A percentile compares a stretch with the other conserved stretches of the same genome.
These are phyloP conservation scores for Dactylellina leptospora DNA, from an alignment of 2,329 filamentous ascomycete genomes.

Conservation along the genomic window DNA sequence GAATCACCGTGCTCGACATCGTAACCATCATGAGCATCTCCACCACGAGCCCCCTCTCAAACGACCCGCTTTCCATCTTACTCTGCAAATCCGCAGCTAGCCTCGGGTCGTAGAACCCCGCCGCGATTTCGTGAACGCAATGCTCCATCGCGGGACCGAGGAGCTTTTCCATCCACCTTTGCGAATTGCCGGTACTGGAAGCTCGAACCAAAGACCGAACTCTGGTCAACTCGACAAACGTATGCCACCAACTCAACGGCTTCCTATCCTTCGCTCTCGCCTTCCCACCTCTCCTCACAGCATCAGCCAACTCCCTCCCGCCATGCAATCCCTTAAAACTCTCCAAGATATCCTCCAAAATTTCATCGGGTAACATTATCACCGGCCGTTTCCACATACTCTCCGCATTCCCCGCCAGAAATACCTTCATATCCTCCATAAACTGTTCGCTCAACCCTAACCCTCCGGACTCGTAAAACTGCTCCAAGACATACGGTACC, in stretches of 20 bases:
- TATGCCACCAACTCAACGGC: constrained; percentile 39
- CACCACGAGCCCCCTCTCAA: constrained; percentile 32
- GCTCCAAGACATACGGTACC: constrained; percentile 52
- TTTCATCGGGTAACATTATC: constrained; percentile 26
- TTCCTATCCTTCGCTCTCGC: not conserved
- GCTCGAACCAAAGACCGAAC: constrained; percentile 27
- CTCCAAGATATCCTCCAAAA: constrained; percentile 26
- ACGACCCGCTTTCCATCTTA: constrained; percentile 40
- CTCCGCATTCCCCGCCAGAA: constrained; percentile 38
- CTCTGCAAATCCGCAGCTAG: constrained; percentile 33
- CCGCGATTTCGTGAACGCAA: constrained; percentile 42
- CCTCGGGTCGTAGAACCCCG: constrained; percentile 33
- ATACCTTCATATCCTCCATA: constrained; percentile 4
- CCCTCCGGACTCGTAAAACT: constrained; percentile 46
- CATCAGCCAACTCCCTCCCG: not conserved
- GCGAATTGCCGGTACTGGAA: constrained; percentile 17
- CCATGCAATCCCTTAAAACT: constrained; percentile 24
- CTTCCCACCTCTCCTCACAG: not conserved
- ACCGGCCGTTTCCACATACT: constrained; percentile 48
- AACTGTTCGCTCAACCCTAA: constrained; percentile 17
- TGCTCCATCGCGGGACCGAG: constrained; percentile 46
- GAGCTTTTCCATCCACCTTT: constrained; percentile 38
- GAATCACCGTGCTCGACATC: constrained; percentile 15
- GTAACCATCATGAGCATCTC: constrained; percentile 47
- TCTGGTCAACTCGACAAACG: constrained; percentile 34